These are phyloP conservation scores for Aspergillus homomorphus DNA, from an alignment of 495 filamentous ascomycete species.

Conservation along the genomic window DNA sequence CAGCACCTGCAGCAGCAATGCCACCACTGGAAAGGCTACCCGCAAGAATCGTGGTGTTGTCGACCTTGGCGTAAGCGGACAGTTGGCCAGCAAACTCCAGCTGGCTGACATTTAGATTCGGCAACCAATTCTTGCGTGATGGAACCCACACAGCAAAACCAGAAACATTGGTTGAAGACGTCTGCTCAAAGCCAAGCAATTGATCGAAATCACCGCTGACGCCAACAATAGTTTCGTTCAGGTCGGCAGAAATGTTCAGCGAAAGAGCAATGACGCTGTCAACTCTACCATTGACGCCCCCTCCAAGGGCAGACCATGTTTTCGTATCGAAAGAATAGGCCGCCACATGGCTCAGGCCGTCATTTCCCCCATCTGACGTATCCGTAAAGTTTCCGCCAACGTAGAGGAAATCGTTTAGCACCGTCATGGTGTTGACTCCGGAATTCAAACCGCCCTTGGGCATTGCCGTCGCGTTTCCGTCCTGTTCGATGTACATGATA, in stretches of 20 bases:
- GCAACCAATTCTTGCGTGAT: slow-evolving; percentile 81
- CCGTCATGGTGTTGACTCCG: slow-evolving; percentile 67
- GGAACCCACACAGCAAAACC: slow-evolving; percentile 96
- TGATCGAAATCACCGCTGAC: slow-evolving; percentile 78
- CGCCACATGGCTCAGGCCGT: slow-evolving; percentile 69
- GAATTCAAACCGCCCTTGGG: slow-evolving; percentile 76
- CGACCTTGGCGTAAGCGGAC: slow-evolving; percentile 60
- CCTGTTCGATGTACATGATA: slow-evolving; percentile 66
- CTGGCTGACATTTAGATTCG: slow-evolving; percentile 67
- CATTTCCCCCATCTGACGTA: slow-evolving; percentile 56
- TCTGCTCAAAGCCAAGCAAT: slow-evolving; percentile 63
- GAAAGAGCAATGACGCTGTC: slow-evolving; percentile 66
- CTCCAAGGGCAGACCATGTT: slow-evolving; percentile 75
- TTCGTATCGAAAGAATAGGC: slow-evolving; percentile 67
- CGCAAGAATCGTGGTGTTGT: slow-evolving; percentile 66
- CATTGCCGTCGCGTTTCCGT: slow-evolving; percentile 57
- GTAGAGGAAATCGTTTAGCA: slow-evolving; percentile 64
- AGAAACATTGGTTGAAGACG: slow-evolving; percentile 54
- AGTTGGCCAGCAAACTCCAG: slow-evolving; percentile 68
- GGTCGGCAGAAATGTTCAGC: slow-evolving; percentile 72
- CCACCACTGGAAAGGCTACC: slow-evolving; percentile 73
- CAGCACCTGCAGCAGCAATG: slow-evolving; percentile 65
- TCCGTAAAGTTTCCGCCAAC: slow-evolving; percentile 84
- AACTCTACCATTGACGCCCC: slow-evolving; percentile 81
- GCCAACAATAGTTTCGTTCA: slow-evolving; percentile 69